Base-by-base conservation (phyloP, 2,329 filamentous ascomycete genomes). In the Alternaria sp. region DNA sequence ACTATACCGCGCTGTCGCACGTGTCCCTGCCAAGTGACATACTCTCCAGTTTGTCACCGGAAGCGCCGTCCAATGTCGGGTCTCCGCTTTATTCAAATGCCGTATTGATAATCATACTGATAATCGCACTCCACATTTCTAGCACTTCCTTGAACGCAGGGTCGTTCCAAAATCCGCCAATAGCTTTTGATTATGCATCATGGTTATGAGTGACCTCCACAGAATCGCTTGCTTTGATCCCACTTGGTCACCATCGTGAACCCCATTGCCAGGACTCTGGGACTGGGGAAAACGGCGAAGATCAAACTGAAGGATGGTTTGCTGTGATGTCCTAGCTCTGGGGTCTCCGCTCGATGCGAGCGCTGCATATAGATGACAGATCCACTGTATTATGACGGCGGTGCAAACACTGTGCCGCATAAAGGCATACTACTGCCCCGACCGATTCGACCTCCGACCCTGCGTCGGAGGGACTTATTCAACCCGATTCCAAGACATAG, bases 31-130 rank as follows among this genome's bases (percentile, higher is more conserved):
- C 57, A 49, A 51, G 32, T 36, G 39, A 32, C 57, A 59, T 39
- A 51, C 36, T 24, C 46, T 51, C 39, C 28, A 44, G 30, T 47
- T 30, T 38, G 44, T 49, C 57, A 55, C 44, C 44, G 43, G 44
- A 48, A 54, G 28, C 30, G 44, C 38, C 30, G 22, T 28, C 28
- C 39, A 51, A 46, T 51, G 41, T 46, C 53, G 57, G 57, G 46
- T 57, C 54, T 57, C 57, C 53, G 41, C 41, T 30, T 47, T 55
- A 36, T 57, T 46, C 57, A 51, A 38, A 49, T 51, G 42, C 44
- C 57, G 43, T 55, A 44, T 48, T 49, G 51, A 59, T 55, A 43
- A 56, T 59, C 57, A 44, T 38, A 59, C 26, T 43, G 41, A 57
- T 38, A 34, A 36, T 38, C 46, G 36, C 30, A 28, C 49, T 28